Conservation (phyloP, 2,329 filamentous ascomycete species). For the Beauveria scarabaeidicola region DNA sequence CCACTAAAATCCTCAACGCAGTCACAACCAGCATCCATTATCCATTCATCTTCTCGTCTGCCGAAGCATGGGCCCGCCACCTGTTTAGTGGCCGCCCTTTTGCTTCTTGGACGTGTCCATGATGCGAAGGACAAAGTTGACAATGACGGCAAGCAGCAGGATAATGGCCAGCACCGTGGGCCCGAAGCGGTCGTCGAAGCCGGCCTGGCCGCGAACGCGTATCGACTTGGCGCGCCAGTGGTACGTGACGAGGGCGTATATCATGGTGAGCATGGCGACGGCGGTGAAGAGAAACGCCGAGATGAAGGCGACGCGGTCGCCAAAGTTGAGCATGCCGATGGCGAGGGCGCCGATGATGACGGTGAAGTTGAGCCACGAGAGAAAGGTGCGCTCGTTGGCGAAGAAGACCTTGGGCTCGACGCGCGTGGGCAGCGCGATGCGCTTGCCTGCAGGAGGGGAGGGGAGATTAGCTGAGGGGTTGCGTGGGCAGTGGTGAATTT, state of each 20-base stretch:
- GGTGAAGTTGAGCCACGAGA: slow-evolving; percentile 99
- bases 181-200: slow-evolving; percentile 93
- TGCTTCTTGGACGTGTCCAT: slow-evolving; percentile 33
- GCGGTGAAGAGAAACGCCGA: slow-evolving; percentile 88
- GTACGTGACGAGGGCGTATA: slow-evolving; percentile 90
- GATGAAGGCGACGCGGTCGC: slow-evolving; percentile 88
- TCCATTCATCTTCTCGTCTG: no score
- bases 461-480: neutral
- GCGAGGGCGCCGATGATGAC: slow-evolving; percentile 95
- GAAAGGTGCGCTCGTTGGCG: slow-evolving; percentile 97
- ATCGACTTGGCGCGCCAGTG: slow-evolving; percentile 97
- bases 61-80: no score
- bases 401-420: slow-evolving; percentile 99
- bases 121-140: slow-evolving; percentile 87
- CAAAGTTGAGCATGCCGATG: slow-evolving; percentile 96
- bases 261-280: slow-evolving; percentile 90
- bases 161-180: slow-evolving; percentile 85
- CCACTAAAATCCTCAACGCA: neutral
- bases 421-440: slow-evolving; percentile 92
- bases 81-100: slow-evolving; percentile 16
- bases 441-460: slow-evolving; percentile 61
- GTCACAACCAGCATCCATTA: neutral
- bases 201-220: slow-evolving; percentile 79
- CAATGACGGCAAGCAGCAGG: slow-evolving; percentile 78
- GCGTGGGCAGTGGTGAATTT: neutral